Percentiles rank a stretch among this genome's conserved stretches.
Conservation (phyloP, 441 rosid species). For the Erysimum cheiri region DNA sequence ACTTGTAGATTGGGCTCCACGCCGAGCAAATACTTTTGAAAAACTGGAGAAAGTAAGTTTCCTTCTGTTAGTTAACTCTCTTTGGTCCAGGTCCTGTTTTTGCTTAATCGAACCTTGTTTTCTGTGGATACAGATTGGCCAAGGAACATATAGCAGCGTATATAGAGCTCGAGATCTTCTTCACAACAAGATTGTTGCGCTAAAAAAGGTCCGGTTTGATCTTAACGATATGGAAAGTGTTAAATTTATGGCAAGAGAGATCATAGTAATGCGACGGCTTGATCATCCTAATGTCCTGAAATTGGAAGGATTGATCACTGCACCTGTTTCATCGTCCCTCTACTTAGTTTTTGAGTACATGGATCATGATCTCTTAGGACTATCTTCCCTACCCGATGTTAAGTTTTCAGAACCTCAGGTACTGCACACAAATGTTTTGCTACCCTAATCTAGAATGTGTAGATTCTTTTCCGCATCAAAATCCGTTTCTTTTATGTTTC, state of each 20-base stretch:
- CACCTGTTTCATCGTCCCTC: conserved; percentile 69
- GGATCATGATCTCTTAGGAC: conserved; percentile 98
- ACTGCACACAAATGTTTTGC: conserved; percentile 28
- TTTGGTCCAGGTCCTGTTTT: background rate
- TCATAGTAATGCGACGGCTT: conserved; percentile 71
- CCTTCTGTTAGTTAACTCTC: background rate
- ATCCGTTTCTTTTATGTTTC: conserved; percentile 32
- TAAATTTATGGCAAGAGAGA: conserved; percentile 95
- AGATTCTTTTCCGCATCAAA: conserved; percentile 6
- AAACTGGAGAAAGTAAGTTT: conserved; percentile 76
- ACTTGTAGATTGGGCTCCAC: conserved; percentile 83
- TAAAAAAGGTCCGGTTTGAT: conserved; percentile 86
- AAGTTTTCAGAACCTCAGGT: conserved; percentile 95
- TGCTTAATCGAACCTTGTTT: conserved; percentile 4
- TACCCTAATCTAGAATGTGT: conserved; percentile 4
- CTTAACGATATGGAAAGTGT: conserved; percentile 80
- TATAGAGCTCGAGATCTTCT: conserved; percentile 82
- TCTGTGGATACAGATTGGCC: conserved; percentile 79
- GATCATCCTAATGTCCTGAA: conserved; percentile 91
- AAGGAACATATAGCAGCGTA: conserved; percentile 96
- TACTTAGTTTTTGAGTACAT: conserved; percentile 96
- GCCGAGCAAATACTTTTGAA: conserved; percentile 80
- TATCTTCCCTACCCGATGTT: conserved; percentile 73
- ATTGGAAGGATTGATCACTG: conserved; percentile 86
- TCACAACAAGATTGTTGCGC: conserved; percentile 73